A percentile compares a stretch with the other conserved stretches of the same genome.
phyloP scores from a whole-genome alignment of 257 asterid genomes.

The Mitragyna speciosa region DNA sequence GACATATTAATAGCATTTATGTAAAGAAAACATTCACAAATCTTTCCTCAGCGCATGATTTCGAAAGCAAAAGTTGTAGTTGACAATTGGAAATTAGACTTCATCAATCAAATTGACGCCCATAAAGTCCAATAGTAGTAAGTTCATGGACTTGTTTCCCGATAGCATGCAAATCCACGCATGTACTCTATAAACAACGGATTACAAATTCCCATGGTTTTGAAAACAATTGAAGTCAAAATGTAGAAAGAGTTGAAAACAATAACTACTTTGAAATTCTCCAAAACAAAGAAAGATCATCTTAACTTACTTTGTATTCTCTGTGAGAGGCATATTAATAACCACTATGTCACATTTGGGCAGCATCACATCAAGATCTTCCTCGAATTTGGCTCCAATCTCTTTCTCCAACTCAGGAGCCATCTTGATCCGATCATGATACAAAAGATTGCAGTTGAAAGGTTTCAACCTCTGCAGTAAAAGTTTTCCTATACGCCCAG shows the following conservation, averaged over 20 bases:
- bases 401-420: constrained; percentile 71
- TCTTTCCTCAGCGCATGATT: neutral
- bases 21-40: neutral
- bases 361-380: constrained; percentile 85
- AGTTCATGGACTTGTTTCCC: neutral
- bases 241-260: neutral
- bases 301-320: constrained; percentile 71
- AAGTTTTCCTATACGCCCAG: constrained; percentile 86
- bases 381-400: constrained; percentile 81
- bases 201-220: neutral
- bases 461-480: constrained; percentile 92
- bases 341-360: constrained; percentile 91
- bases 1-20: neutral
- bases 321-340: constrained; percentile 88
- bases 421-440: constrained; percentile 87
- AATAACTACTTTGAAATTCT: neutral
- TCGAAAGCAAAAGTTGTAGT: no score
- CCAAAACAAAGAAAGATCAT: neutral
- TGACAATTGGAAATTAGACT: neutral
- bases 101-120: neutral
- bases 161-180: neutral
- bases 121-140: no score
- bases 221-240: neutral
- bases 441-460: constrained; percentile 81
- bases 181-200: neutral